Base-by-base conservation (phyloP, 371 early-diverging fungal genomes). In the Haplosporangium sp. region DNA sequence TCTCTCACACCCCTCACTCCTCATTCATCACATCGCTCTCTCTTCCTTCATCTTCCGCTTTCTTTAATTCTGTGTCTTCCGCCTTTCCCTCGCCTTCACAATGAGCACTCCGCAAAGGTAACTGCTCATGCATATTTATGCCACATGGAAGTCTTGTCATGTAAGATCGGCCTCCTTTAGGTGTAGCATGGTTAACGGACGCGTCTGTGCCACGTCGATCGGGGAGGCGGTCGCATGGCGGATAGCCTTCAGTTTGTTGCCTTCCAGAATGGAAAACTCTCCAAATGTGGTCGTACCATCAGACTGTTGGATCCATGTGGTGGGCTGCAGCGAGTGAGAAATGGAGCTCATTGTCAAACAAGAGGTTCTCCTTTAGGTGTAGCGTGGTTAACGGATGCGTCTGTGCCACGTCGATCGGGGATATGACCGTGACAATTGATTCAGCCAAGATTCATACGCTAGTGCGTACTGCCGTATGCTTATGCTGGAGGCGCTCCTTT, bases 321-420 rank as follows among this genome's bases (percentile, higher is more conserved):
- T 53, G 55, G 55, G 14, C 55, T 62, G 63, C 55, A 9, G 46
- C 55, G 63, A 37, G 18, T n/a, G 63, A 55, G 18, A 43, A 55
- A 62, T 62, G 55, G 55, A 55, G 45, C 47, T 52, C 55, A 54
- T 62, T 61, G 62, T 53, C 46, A 53, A 55, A 37, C 46, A 62
- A 46, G 46, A 36, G 38, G 63, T n/a, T 55, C 63, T 55, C 63
- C 55, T 62, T 62, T 62, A 62, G 63, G 37, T 62, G 18, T 62
- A 62, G 41, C 64, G 48, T 64, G 64, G 64, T 64, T 12, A 56
- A 64, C 56, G 40, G 64, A 56, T 46, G n/a, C n/a, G n/a, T n/a
- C n/a, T n/a, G n/a, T n/a, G n/a, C n/a, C n/a, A n/a, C n/a, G n/a
- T n/a, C n/a, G 56, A 23, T 16, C 62, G 62, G 62, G 54, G 62